Conservation (phyloP, 495 filamentous ascomycete species). For the Entonaema liquescens region DNA sequence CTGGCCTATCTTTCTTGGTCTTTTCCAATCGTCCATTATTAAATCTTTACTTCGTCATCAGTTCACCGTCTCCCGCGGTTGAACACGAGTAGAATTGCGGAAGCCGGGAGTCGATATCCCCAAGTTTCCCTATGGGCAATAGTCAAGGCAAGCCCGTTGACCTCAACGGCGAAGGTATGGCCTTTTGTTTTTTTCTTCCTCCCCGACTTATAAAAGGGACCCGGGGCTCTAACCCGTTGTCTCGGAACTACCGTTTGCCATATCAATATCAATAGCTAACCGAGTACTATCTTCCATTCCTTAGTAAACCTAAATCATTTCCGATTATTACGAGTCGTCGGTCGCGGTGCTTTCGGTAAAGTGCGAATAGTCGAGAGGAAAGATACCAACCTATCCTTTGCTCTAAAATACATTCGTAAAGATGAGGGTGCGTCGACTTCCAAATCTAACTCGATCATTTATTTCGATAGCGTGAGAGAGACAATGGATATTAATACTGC, state of each 20-base stretch:
- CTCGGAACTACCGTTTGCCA: slow-evolving; percentile 4
- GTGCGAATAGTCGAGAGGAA: slow-evolving; percentile 98
- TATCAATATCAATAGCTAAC: background rate
- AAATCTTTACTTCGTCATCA: slow-evolving; percentile 17
- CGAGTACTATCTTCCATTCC: slow-evolving; percentile 19
- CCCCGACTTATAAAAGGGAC: background rate
- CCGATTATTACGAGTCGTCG: slow-evolving; percentile 91
- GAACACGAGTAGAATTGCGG: slow-evolving; percentile 18
- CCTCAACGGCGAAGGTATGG: slow-evolving; percentile 91
- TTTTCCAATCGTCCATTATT: slow-evolving; percentile 20
- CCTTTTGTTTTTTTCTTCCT: slow-evolving; percentile 37
- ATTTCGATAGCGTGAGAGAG: slow-evolving; percentile 9
- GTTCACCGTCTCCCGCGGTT: slow-evolving; percentile 23
- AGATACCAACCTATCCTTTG: slow-evolving; percentile 90
- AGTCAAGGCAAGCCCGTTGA: slow-evolving; percentile 91
- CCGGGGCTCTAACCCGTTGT: background rate
- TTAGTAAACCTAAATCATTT: slow-evolving; percentile 98
- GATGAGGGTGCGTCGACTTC: slow-evolving; percentile 80
- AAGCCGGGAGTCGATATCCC: slow-evolving; percentile 8
- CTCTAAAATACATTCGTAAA: slow-evolving; percentile 97
- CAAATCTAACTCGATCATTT: background rate
- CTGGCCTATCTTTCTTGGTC: slow-evolving; percentile 13
- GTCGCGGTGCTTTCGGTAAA: slow-evolving; percentile 97
- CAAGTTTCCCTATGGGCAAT: slow-evolving; percentile 78
- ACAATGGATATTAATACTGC: slow-evolving; percentile 15